A percentile compares a stretch with the other conserved stretches of the same genome.
Evolutionary conservation across 768 basidiomycete species (phyloP).

Genomic region (Chalciporus piperatus): DNA sequence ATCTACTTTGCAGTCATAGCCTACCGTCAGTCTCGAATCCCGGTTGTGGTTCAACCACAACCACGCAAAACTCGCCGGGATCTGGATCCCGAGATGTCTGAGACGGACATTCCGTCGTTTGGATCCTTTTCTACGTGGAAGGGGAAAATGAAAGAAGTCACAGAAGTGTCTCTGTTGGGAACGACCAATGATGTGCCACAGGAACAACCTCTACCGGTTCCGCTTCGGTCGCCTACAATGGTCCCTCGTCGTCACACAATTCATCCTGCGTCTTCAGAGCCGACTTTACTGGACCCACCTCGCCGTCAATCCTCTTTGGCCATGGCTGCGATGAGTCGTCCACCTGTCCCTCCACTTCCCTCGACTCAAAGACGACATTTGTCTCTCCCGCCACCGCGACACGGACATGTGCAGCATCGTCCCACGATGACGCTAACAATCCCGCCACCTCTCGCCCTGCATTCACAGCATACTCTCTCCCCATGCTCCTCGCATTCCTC

Average conservation of each 20-base stretch:
- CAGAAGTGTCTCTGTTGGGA: background rate
- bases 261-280: background rate
- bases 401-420: background rate
- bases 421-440: constrained; percentile 5
- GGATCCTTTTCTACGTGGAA: constrained; percentile 5
- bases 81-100: constrained; percentile 21
- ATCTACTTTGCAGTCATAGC: constrained; percentile 39
- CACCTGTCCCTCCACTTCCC: background rate
- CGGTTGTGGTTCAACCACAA: constrained; percentile 16
- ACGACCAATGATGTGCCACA: background rate
- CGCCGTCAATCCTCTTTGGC: constrained; percentile 2
- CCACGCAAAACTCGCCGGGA: background rate
- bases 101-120: background rate
- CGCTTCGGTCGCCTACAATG: constrained; percentile 10
- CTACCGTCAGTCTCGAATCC: constrained; percentile 33
- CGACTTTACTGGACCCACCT: background rate
- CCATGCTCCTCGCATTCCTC: constrained; percentile 7
- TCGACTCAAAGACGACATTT: constrained; percentile 13
- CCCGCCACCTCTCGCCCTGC: background rate
- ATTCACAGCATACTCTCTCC: background rate
- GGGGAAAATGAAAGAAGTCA: constrained; percentile 1
- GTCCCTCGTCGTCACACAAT: constrained; percentile 5
- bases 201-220: background rate
- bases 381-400: constrained; percentile 24
- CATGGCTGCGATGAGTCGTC: background rate